These are phyloP conservation scores for Dothistroma septosporum DNA, from an alignment of 2,329 filamentous ascomycete genomes.

Conservation along the genomic window DNA sequence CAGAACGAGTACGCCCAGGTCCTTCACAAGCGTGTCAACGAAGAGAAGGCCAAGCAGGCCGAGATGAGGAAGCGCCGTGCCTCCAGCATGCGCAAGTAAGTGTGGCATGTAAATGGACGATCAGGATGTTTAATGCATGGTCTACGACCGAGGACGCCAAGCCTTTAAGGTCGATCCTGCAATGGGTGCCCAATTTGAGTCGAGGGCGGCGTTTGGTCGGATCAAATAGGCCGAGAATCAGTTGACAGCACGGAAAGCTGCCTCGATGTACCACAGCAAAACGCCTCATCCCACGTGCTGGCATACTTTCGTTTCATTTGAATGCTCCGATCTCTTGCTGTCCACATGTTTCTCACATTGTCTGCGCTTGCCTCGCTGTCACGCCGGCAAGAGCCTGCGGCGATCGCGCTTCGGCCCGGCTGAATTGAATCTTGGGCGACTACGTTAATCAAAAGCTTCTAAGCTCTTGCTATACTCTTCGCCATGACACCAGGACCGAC, in stretches of 20 bases:
- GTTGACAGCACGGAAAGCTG: constrained; percentile 8
- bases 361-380: neutral
- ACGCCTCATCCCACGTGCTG: constrained; percentile 5
- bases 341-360: neutral
- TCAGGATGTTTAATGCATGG: constrained; percentile 3
- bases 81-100: constrained; percentile 84
- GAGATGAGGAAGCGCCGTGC: constrained; percentile 96
- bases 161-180: constrained; percentile 14
- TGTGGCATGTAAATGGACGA: neutral
- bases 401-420: neutral
- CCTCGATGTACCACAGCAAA: constrained; percentile 18
- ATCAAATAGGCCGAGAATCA: constrained; percentile 4
- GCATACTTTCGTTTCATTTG: neutral
- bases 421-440: neutral
- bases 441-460: constrained; percentile 1
- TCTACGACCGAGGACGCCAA: constrained; percentile 11
- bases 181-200: constrained; percentile 17
- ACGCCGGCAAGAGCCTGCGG: neutral
- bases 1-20: constrained; percentile 96
- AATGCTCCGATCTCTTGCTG: neutral
- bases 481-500: constrained; percentile 18
- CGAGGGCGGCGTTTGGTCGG: constrained; percentile 13
- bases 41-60: constrained; percentile 90
- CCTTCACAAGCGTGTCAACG: constrained; percentile 92
- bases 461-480: constrained; percentile 5